Evolutionary conservation across 2,329 filamentous ascomycete genomes (phyloP), one percentile per base, ranked within the genome.

Genomic region (Graphilbum ipis-grandicollis): DNA sequence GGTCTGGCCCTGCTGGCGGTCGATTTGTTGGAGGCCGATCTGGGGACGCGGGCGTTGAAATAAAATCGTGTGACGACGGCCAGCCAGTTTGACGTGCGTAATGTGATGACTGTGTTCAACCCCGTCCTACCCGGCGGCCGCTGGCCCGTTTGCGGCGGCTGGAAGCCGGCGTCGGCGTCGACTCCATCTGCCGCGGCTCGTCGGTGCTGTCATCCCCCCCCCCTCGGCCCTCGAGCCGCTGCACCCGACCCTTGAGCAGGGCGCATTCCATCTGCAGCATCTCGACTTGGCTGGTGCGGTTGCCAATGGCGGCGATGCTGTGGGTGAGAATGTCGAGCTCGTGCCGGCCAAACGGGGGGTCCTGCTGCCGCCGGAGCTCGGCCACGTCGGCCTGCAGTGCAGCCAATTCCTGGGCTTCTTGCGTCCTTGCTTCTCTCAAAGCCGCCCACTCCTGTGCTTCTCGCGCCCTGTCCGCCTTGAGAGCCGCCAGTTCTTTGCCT

Each of bases 1-100:
- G 50, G 52, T n/a, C 47, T 73, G 38, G 60, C 66, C 3, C 50
- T 48, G 2, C 49, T 71, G 23, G 66, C 65, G 2, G 47, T 58
- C 14, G 56, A 56, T 14, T 47, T 67, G 13, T 48, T 71, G 39
- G 50, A 50, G 22, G 45, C 40, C 4, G 62, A 65, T 40, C 56
- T 69, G 6, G 41, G 26, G 26, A n/a, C n/a, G n/a, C n/a, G n/a
- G n/a, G n/a, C n/a, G n/a, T n/a, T n/a, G n/a, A n/a, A n/a, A n/a
- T n/a, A n/a, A n/a, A n/a, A n/a, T n/a, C n/a, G n/a, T n/a, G n/a
- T n/a, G n/a, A n/a, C n/a, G n/a, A n/a, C n/a, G n/a, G n/a, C n/a
- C n/a, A n/a, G n/a, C n/a, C n/a, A n/a, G n/a, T n/a, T n/a, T n/a
- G n/a, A n/a, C n/a, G n/a, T n/a, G n/a, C n/a, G n/a, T n/a, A n/a